Evolutionary conservation across 208 protist genomes (phyloP), one percentile per base, ranked within the genome.

Genomic region (Angomonas desouzai): DNA sequence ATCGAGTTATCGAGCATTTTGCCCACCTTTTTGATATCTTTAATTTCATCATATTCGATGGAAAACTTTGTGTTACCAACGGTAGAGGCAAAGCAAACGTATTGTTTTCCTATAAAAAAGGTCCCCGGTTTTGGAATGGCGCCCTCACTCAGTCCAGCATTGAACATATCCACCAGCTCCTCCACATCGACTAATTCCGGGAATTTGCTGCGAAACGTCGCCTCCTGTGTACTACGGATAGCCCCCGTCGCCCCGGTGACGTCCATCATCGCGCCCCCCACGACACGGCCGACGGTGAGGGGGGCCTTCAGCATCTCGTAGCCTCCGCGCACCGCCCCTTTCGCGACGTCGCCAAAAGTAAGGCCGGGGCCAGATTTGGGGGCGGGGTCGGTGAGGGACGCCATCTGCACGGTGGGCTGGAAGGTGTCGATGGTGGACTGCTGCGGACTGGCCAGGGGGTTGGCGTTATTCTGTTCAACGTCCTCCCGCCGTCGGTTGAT

Each of bases 21-120:
- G 28, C 64, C 72, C 20, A 70, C 68, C 64, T 94, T 91, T 48
- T 83, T 48, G 16, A 94, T 75, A 33, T 94, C 82, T 34, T 84
- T 86, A 48, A 94, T 85, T 58, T 94, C 84, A 60, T 94, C 85
- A 66, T 85, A 90, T 57, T 91, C 82, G 10, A 91, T 38, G 25
- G 74, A 71, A 61, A 94, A 86, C 20, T 85, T 72, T 1, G 72
- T 64, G 11, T 23, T 49, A 1, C 48, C 48, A 18, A 85, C 49
- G 65, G 45, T 72, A 62, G 74, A 73, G 55, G 74, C 55, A 51
- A 94, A 94, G 68, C 80, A 89, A 55, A 94, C 51, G 70, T 76
- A 91, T 51, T 85, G 82, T 27, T 66, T 58, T 3, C 79, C 86
- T 45, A 94, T 74, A 67, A 79, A 91, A 22, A 90, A 25, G 61